A percentile compares a stretch with the other conserved stretches of the same genome.
Evolutionary conservation across 2,329 filamentous ascomycete species (phyloP).

Genomic region (Teratosphaeria destructans): DNA sequence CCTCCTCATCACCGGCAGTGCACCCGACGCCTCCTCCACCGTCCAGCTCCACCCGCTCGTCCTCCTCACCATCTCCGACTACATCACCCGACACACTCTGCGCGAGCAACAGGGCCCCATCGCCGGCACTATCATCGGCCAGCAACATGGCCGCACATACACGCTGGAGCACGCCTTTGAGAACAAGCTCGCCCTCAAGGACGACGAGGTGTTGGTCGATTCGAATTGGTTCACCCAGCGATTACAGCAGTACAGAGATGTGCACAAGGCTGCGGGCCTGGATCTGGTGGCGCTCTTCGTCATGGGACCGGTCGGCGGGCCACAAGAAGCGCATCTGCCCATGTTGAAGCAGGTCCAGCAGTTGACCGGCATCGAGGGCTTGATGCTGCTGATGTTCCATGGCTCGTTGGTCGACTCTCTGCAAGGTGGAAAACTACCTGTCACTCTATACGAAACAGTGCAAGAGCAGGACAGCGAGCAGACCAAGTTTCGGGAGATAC

Average conservation of each 20-base stretch:
- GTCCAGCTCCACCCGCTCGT: slow-evolving; percentile 86
- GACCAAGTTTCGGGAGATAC: slow-evolving; percentile 70
- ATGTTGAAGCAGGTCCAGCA: slow-evolving; percentile 61
- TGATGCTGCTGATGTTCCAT: slow-evolving; percentile 82
- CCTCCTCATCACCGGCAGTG: slow-evolving; percentile 33
- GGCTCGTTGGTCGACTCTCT: slow-evolving; percentile 46
- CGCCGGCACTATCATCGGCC: slow-evolving; percentile 78
- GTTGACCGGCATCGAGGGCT: slow-evolving; percentile 57
- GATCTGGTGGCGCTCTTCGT: slow-evolving; percentile 61
- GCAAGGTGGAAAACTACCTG: slow-evolving; percentile 69
- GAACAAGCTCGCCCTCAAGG: slow-evolving; percentile 46
- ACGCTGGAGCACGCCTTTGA: slow-evolving; percentile 92
- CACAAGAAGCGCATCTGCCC: slow-evolving; percentile 54
- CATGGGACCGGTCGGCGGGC: slow-evolving; percentile 61
- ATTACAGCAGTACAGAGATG: slow-evolving; percentile 78
- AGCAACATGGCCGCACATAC: slow-evolving; percentile 81
- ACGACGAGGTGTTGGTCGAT: slow-evolving; percentile 48
- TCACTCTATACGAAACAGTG: slow-evolving; percentile 78
- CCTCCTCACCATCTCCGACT: slow-evolving; percentile 91
- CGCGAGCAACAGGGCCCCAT: slow-evolving; percentile 66
- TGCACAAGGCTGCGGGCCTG: slow-evolving; percentile 73
- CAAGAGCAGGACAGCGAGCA: slow-evolving; percentile 54
- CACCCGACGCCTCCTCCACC: slow-evolving; percentile 63
- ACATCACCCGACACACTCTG: slow-evolving; percentile 82
- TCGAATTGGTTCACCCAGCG: slow-evolving; percentile 64